Conservation (phyloP, 805 yeast genomes). For the Myxozyma sirexii region DNA sequence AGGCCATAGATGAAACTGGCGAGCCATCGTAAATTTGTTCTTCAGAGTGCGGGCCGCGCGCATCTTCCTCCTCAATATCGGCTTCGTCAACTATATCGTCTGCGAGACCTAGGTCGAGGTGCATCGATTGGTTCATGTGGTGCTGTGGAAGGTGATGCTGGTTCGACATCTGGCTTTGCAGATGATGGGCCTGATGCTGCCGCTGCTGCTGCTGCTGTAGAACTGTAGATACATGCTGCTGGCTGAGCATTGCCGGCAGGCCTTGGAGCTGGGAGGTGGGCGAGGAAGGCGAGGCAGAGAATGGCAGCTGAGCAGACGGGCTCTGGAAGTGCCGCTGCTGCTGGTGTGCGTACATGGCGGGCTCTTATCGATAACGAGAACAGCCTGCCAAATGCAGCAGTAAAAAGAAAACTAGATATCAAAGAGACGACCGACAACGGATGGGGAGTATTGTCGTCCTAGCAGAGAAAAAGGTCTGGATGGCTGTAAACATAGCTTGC, state of each 20-base stretch:
- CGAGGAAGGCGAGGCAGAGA: slow-evolving; percentile 9
- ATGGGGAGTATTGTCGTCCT: no score
- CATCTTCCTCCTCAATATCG: slow-evolving; percentile 18
- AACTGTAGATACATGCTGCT: slow-evolving; percentile 20
- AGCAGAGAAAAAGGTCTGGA: not conserved
- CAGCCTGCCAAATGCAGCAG: not conserved
- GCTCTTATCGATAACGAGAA: not conserved
- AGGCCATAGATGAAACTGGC: slow-evolving; percentile 20
- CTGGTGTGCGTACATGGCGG: slow-evolving; percentile 29
- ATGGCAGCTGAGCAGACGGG: slow-evolving; percentile 21
- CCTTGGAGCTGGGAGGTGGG: slow-evolving; percentile 11
- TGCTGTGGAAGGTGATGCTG: slow-evolving; percentile 14
- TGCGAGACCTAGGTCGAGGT: slow-evolving; percentile 17
- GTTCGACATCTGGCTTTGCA: not conserved
- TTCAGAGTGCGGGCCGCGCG: slow-evolving; percentile 1
- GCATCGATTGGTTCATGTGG: slow-evolving; percentile 13
- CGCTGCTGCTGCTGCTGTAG: slow-evolving; percentile 21
- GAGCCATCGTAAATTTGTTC: slow-evolving; percentile 18
- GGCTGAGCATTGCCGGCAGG: slow-evolving; percentile 20
- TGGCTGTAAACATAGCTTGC: not conserved
- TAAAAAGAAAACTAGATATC: not conserved
- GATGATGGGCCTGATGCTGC: slow-evolving; percentile 5
- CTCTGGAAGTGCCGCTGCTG: slow-evolving; percentile 30
- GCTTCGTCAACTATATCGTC: slow-evolving; percentile 26
- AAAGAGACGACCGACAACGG: no score